A percentile compares a stretch with the other conserved stretches of the same genome.
These are phyloP conservation scores for Globisporangium acanthophoron DNA, from an alignment of 352 stramenopile species.

Conservation along the genomic window DNA sequence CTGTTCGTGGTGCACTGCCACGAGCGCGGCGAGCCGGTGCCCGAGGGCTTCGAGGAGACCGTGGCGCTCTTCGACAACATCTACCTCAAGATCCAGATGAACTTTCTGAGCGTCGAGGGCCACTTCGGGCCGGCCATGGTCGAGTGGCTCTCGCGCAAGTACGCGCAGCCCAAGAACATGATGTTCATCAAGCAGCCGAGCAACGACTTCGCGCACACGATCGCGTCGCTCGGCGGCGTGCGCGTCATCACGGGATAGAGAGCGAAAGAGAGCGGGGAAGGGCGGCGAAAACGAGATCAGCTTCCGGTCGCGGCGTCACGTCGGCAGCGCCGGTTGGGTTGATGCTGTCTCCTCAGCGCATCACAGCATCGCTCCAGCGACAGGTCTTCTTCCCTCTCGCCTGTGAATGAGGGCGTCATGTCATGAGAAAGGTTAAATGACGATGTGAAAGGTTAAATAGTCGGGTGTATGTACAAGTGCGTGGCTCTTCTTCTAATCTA, in stretches of 20 bases:
- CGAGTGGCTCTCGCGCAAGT: conserved; percentile 88
- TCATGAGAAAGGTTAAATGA: background rate
- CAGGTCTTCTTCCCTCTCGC: too few species aligned
- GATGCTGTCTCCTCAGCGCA: too few species aligned
- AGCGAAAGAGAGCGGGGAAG: background rate
- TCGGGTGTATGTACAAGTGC: background rate
- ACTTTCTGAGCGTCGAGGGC: conserved; percentile 87
- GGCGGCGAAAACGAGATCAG: background rate
- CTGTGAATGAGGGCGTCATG: too few species aligned
- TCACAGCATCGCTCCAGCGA: too few species aligned
- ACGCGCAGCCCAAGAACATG: conserved; percentile 91
- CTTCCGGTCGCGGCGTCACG: background rate
- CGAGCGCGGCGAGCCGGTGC: conserved; percentile 42
- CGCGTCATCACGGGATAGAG: conserved; percentile 87
- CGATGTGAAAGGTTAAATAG: background rate
- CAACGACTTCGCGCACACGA: conserved; percentile 91
- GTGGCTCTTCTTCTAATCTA: conserved; percentile 16
- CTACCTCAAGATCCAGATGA: conserved; percentile 94
- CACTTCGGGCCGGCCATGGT: conserved; percentile 87
- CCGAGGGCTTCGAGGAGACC: conserved; percentile 78
- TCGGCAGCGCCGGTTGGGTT: too few species aligned
- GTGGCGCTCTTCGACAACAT: conserved; percentile 91
- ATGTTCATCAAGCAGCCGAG: conserved; percentile 97
- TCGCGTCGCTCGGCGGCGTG: conserved; percentile 88
- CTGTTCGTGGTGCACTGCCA: conserved; percentile 91